Conservation (phyloP, 176 grass and related monocot species). For the Oryza brachyantha region DNA sequence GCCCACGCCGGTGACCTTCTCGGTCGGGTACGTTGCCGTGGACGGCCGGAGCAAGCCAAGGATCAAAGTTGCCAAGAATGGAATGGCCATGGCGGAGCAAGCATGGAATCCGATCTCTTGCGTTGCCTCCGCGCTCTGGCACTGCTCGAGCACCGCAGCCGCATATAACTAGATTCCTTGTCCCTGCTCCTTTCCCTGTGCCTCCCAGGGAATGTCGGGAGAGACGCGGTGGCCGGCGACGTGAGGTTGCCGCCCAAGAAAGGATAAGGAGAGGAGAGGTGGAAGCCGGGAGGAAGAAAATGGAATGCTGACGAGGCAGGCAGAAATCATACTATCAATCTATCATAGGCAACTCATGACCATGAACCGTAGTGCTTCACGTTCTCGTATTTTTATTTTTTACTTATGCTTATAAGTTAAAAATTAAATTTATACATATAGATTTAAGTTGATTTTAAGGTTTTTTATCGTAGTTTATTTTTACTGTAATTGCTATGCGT, state of each 20-base stretch:
- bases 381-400: no score
- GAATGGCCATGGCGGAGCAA: slow-evolving; percentile 18
- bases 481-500: no score
- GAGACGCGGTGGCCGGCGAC: background rate
- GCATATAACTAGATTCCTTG: background rate
- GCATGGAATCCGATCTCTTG: slow-evolving; percentile 57
- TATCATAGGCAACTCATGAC: no score
- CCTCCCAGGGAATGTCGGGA: background rate
- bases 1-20: background rate
- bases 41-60: slow-evolving; percentile 25
- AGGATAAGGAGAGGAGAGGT: no score
- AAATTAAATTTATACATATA: no score
- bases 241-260: background rate
- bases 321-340: no score
- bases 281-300: background rate
- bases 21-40: background rate
- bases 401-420: no score
- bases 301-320: background rate
- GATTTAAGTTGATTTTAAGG: no score
- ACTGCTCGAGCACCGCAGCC: background rate
- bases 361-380: no score
- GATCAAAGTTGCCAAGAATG: slow-evolving; percentile 29
- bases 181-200: background rate
- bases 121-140: slow-evolving; percentile 6
- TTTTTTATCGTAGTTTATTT: no score